These are phyloP conservation scores for Candida orba DNA, from an alignment of 805 yeast genomes.

Conservation along the genomic window DNA sequence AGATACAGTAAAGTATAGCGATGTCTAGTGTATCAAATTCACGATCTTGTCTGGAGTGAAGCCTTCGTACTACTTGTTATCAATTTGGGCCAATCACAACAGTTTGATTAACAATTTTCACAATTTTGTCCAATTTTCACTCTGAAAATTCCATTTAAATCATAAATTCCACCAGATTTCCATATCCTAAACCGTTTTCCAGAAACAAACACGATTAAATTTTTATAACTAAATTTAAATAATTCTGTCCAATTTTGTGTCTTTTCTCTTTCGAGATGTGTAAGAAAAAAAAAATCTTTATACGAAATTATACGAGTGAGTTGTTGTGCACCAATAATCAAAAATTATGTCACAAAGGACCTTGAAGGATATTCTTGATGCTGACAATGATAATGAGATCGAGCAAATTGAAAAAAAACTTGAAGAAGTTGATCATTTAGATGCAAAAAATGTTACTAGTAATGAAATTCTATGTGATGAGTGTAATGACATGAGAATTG, in stretches of 20 bases:
- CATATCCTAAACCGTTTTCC: neutral
- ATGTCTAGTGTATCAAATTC: too few species aligned
- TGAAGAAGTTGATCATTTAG: constrained; percentile 13
- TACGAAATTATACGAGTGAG: too few species aligned
- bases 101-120: neutral
- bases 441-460: constrained; percentile 7
- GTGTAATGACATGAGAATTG: constrained; percentile 67
- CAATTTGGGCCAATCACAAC: neutral
- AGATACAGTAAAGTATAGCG: too few species aligned
- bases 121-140: too few species aligned
- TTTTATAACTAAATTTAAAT: too few species aligned
- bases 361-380: constrained; percentile 31
- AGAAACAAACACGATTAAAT: too few species aligned
- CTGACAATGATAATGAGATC: constrained; percentile 28
- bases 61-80: neutral
- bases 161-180: too few species aligned
- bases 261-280: neutral
- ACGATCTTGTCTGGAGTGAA: too few species aligned
- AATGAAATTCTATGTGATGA: constrained; percentile 51
- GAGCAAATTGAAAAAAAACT: constrained; percentile 21
- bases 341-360: constrained; percentile 19
- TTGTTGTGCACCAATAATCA: neutral
- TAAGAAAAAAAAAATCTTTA: neutral
- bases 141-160: too few species aligned
- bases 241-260: neutral